Evolutionary conservation across 1,139 yeast genomes (phyloP), one percentile per base, ranked within the genome.

Genomic region (Pichiaceae sp.): DNA sequence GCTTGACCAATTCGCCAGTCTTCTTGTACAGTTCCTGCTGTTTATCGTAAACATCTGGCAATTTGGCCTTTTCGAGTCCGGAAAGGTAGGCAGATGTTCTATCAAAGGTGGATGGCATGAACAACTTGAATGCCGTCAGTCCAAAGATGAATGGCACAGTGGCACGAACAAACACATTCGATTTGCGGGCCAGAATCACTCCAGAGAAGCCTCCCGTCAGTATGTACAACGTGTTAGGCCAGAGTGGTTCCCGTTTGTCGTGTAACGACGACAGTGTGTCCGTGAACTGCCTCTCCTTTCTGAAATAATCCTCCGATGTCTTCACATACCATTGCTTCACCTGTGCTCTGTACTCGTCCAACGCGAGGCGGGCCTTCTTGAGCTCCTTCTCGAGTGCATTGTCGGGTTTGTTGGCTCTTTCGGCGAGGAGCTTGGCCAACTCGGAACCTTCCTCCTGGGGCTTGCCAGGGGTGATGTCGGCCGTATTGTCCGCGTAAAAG

Each of bases 151-250:
- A 42, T 2, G 97, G 97, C 11, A 77, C 66, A 1, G 74, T 45
- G 3, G 71, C 62, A 50, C 80, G 77, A 14, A 84, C 57, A 4
- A 80, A 38, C 12, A 81, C 42, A 34, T 77, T 74, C 43, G 85
- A 71, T 50, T 78, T 78, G 53, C 95, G 85, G 3, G 95, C 76
- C 36, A 83, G 56, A 35, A 91, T 78, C 21, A 85, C 74, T 37
- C 96, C 97, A 4, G 93, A 66, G 49, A 89, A 70, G 2, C 78
- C 70, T n/a, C 89, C 91, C 31, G 87, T 75, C 11, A 75, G 53
- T 20, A 85, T 68, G 53, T 84, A 87, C 20, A 85, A 62, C 4
- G 80, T 62, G 42, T 85, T 86, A 9, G 96, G 95, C 33, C 83
- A 64, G 37, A 89, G 61, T 42, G 78, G 84, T 59, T 87, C 97